A percentile compares a stretch with the other conserved stretches of the same genome.
Conservation (phyloP, 1,139 yeast genomes). For the Blastobotrys persicus region DNA sequence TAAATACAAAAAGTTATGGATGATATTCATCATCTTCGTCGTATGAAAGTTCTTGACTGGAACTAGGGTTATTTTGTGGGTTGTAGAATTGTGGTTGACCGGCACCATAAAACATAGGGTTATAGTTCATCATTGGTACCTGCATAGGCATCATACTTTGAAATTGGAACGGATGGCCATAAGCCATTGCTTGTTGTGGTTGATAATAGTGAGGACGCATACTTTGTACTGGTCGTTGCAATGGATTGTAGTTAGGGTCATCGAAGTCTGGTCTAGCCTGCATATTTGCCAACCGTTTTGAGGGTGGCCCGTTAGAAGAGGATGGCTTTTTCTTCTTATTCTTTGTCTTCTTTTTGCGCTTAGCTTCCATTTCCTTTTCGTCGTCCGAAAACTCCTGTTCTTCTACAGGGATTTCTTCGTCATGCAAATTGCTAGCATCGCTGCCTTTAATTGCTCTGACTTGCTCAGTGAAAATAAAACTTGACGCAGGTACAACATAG, state of each 20-base stretch:
- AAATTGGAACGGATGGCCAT: constrained; percentile 12
- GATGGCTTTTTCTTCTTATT: constrained; percentile 17
- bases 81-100: constrained; percentile 9
- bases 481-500: constrained; percentile 78
- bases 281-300: constrained; percentile 12
- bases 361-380: constrained; percentile 66
- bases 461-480: constrained; percentile 72
- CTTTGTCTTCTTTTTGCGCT: constrained; percentile 53
- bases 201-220: constrained; percentile 5
- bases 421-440: constrained; percentile 93
- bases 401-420: constrained; percentile 88
- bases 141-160: constrained; percentile 11
- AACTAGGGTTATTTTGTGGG: constrained; percentile 1
- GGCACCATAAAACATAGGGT: constrained; percentile 2
- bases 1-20: constrained; percentile 6
- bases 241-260: constrained; percentile 18
- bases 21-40: constrained; percentile 13
- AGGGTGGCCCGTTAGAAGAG: neutral
- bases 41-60: constrained; percentile 9
- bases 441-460: constrained; percentile 74
- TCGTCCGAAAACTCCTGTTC: constrained; percentile 97
- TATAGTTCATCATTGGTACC: constrained; percentile 9
- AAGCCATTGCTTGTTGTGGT: constrained; percentile 3
- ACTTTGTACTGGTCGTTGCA: constrained; percentile 1
- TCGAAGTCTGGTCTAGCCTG: constrained; percentile 16